Evolutionary conservation across 805 yeast species (phyloP).

Genomic region (Hagleromyces aurorensis): DNA sequence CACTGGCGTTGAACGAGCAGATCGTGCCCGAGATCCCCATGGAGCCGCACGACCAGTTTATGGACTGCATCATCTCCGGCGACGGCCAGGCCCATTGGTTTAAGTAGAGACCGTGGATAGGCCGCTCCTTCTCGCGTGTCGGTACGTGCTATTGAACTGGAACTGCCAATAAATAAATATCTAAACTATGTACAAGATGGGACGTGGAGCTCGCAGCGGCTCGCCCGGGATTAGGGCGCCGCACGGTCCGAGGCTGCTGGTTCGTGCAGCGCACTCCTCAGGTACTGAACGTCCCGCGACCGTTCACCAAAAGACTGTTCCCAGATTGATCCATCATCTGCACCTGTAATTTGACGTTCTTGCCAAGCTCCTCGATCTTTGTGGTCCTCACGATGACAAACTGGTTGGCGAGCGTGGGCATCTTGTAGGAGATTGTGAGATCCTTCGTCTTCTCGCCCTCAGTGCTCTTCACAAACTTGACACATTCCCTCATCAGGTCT

Average conservation of each 20-base stretch:
- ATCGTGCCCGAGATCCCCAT: constrained; percentile 16
- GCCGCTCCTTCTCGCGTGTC: too few species aligned
- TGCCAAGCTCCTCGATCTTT: constrained; percentile 28
- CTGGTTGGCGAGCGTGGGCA: constrained; percentile 73
- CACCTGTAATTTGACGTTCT: constrained; percentile 34
- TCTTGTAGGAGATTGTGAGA: constrained; percentile 41
- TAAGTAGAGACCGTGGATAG: too few species aligned
- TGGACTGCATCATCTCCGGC: constrained; percentile 28
- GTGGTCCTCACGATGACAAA: constrained; percentile 60
- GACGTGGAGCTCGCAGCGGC: too few species aligned
- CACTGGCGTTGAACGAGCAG: constrained; percentile 27
- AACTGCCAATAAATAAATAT: constrained; percentile 2
- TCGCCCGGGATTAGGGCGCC: too few species aligned
- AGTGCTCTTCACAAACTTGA: constrained; percentile 32
- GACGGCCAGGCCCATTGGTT: constrained; percentile 22
- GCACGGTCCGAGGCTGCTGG: too few species aligned
- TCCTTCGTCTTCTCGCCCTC: constrained; percentile 34
- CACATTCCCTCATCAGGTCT: constrained; percentile 59
- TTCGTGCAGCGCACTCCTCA: constrained; percentile 5
- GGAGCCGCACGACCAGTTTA: constrained; percentile 26
- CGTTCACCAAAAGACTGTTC: constrained; percentile 45
- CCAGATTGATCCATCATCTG: constrained; percentile 47
- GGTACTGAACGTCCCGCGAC: constrained; percentile 39
- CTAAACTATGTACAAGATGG: too few species aligned
- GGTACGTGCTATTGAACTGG: too few species aligned